Evolutionary conservation across 352 stramenopile species (phyloP).

Genomic region (Pythium angustatum): DNA sequence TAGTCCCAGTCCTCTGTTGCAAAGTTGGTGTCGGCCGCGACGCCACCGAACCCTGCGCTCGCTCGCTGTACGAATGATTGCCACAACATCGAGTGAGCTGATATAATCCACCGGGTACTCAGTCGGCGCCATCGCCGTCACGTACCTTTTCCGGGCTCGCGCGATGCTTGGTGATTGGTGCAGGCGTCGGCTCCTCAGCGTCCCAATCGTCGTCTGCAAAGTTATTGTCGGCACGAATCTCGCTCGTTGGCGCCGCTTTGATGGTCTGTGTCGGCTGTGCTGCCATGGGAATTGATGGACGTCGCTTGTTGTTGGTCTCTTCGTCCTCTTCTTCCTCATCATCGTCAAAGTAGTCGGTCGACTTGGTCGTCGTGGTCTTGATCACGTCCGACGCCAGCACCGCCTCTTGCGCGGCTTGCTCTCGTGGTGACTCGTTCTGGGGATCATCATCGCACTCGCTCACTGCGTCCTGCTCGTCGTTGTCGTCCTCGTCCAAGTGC

Average conservation of each 20-base stretch:
- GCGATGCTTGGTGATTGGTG: constrained; percentile 10
- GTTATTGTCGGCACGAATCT: constrained; percentile 58
- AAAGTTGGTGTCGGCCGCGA: constrained; percentile 69
- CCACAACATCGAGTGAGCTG: background rate
- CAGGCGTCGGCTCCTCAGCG: constrained; percentile 36
- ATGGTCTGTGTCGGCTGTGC: background rate
- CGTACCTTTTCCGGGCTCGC: constrained; percentile 41
- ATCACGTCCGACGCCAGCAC: background rate
- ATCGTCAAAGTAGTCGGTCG: constrained; percentile 62
- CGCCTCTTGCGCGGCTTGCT: constrained; percentile 7
- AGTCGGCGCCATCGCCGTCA: background rate
- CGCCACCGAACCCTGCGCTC: constrained; percentile 35
- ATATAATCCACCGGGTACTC: background rate
- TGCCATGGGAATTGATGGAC: constrained; percentile 8
- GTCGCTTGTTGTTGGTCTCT: constrained; percentile 25
- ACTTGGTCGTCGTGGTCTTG: background rate
- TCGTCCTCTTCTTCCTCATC: constrained; percentile 40
- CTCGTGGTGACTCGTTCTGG: constrained; percentile 45
- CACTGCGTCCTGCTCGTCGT: constrained; percentile 35
- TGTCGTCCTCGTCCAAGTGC: constrained; percentile 25
- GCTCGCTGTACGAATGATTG: constrained; percentile 2
- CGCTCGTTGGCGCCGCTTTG: constrained; percentile 11
- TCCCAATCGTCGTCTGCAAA: constrained; percentile 83
- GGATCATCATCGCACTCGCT: no score
- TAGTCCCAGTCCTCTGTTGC: constrained; percentile 71